A percentile compares a stretch with the other conserved stretches of the same genome.
phyloP scores from a whole-genome alignment of 1,284 basidiomycete species.

The Chalciporus piperatoides region DNA sequence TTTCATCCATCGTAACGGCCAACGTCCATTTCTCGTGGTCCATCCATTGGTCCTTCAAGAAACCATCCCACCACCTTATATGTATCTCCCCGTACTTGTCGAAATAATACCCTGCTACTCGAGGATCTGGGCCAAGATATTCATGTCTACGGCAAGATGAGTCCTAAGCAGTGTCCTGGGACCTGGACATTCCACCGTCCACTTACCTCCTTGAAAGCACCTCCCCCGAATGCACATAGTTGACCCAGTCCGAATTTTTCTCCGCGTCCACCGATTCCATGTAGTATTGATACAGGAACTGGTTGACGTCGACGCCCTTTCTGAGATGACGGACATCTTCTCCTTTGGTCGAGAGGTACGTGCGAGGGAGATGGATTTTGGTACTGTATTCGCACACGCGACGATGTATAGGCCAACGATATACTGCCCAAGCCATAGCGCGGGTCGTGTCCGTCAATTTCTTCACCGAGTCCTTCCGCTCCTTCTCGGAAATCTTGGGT shows the following conservation, averaged over 20 bases:
- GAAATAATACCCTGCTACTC: conserved; percentile 40
- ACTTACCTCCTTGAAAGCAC: conserved; percentile 35
- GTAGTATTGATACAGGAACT: conserved; percentile 39
- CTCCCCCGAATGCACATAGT: conserved; percentile 39
- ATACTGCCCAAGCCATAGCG: conserved; percentile 35
- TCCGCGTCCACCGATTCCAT: conserved; percentile 25
- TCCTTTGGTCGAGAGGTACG: conserved; percentile 37
- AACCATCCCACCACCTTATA: conserved; percentile 43
- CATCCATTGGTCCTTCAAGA: conserved; percentile 43
- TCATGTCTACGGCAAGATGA: conserved; percentile 34
- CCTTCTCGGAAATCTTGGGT: conserved; percentile 13
- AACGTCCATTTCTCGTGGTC: conserved; percentile 40
- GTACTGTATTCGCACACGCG: conserved; percentile 24
- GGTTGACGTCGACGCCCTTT: conserved; percentile 38
- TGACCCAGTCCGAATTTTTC: conserved; percentile 25
- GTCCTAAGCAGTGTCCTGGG: neutral
- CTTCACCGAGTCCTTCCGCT: conserved; percentile 24
- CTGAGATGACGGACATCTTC: conserved; percentile 34
- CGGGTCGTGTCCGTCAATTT: conserved; percentile 26
- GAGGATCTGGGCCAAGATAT: conserved; percentile 42
- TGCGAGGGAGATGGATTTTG: conserved; percentile 39
- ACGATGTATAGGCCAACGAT: conserved; percentile 36
- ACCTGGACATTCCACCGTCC: neutral
- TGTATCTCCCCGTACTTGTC: conserved; percentile 39
- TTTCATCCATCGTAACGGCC: conserved; percentile 31